Evolutionary conservation across 306 rosid genomes (phyloP).

Genomic region (Medicago ruthenica): DNA sequence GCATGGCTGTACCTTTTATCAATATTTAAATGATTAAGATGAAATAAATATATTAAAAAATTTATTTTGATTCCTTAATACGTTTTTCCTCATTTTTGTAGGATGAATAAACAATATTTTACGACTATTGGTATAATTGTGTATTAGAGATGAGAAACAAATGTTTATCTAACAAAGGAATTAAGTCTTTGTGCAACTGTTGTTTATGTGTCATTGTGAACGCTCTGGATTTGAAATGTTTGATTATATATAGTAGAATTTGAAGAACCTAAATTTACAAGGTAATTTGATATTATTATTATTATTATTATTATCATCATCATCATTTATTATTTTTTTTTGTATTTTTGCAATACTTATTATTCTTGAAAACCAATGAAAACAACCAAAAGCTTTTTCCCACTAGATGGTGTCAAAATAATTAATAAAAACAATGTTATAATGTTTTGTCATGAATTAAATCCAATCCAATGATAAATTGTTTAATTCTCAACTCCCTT

Average conservation of each 20-base stretch:
- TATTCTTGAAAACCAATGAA: no score
- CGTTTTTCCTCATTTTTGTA: background rate
- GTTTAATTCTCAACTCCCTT: no score
- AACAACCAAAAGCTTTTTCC: no score
- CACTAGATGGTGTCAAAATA: no score
- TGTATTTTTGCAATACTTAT: no score
- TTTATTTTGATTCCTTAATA: background rate
- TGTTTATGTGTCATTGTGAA: background rate
- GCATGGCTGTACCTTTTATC: no score
- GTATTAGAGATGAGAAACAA: background rate
- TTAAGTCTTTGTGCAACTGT: background rate
- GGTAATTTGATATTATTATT: no score
- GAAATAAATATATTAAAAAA: background rate
- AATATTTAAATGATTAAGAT: background rate
- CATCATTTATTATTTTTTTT: no score
- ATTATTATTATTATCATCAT: no score
- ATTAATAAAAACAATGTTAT: no score
- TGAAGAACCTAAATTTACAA: background rate
- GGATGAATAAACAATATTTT: constrained; percentile 4
- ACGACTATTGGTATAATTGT: background rate
- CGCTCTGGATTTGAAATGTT: background rate
- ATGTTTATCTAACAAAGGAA: background rate
- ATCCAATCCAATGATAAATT: no score
- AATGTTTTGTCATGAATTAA: no score
- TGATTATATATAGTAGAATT: background rate